Conservation (phyloP, 768 basidiomycete species). For the Tephrocybe rancida region DNA sequence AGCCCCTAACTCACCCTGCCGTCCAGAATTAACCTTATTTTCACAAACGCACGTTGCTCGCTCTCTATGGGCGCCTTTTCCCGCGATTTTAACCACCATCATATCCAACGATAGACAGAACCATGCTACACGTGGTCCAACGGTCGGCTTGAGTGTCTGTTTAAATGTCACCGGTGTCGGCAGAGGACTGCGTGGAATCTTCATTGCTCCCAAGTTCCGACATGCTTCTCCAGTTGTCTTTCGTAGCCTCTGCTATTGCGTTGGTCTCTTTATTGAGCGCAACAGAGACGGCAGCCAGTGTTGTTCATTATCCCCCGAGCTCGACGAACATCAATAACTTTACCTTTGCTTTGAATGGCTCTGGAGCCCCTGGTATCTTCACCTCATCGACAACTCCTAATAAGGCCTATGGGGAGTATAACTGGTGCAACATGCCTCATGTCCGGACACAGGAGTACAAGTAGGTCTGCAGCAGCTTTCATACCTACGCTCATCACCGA, state of each 20-base stretch:
- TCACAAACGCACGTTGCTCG: conserved; percentile 6
- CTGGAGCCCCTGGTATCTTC: conserved; percentile 49
- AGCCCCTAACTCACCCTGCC: too few species aligned
- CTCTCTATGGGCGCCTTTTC: background rate
- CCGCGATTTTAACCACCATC: background rate
- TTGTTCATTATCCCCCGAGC: conserved; percentile 41
- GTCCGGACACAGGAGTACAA: conserved; percentile 45
- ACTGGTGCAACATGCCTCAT: conserved; percentile 62
- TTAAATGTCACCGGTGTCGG: conserved; percentile 3
- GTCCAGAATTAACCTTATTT: too few species aligned
- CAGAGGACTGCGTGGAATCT: conserved; percentile 2
- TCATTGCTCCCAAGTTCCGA: background rate
- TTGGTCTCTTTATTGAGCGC: conserved; percentile 16
- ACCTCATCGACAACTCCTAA: conserved; percentile 41
- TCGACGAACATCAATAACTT: conserved; percentile 44
- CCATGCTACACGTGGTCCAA: background rate
- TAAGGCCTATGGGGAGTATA: conserved; percentile 44
- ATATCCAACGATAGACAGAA: background rate
- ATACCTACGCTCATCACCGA: background rate
- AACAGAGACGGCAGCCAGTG: conserved; percentile 17
- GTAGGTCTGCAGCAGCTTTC: conserved; percentile 28
- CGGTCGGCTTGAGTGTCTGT: background rate
- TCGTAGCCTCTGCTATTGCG: conserved; percentile 1
- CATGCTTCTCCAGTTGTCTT: conserved; percentile 6
- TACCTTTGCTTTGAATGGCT: conserved; percentile 41